phyloP scores from a whole-genome alignment of 352 stramenopile species.

The Pythium oligandrum region DNA sequence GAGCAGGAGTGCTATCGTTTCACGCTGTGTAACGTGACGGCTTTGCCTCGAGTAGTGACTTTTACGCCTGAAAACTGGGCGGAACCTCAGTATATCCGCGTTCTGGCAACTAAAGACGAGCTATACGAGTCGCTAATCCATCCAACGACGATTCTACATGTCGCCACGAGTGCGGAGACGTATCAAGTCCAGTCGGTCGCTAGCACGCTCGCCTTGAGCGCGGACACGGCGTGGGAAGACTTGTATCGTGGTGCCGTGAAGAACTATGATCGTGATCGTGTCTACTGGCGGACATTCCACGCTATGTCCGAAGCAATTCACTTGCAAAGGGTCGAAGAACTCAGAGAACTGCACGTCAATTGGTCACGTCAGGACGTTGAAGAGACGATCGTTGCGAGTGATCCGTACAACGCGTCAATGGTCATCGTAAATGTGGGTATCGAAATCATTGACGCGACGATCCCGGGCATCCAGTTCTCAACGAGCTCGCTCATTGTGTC shows the following conservation, averaged over 20 bases:
- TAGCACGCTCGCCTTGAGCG: slow-evolving; percentile 7
- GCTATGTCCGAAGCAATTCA: too few relatives aligned
- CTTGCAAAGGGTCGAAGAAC: neutral
- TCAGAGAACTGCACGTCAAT: slow-evolving; percentile 25
- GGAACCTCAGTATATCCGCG: slow-evolving; percentile 27
- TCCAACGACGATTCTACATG: slow-evolving; percentile 22
- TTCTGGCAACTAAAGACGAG: slow-evolving; percentile 50
- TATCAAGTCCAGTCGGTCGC: slow-evolving; percentile 31
- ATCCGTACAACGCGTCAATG: slow-evolving; percentile 9
- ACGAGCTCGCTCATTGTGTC: slow-evolving; percentile 55
- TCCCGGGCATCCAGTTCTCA: slow-evolving; percentile 69
- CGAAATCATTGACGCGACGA: slow-evolving; percentile 39
- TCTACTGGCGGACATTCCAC: neutral
- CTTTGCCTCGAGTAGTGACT: slow-evolving; percentile 27
- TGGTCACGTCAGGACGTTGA: slow-evolving; percentile 36
- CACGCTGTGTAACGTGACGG: slow-evolving; percentile 59
- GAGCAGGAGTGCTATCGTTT: slow-evolving; percentile 70
- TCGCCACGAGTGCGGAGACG: slow-evolving; percentile 16
- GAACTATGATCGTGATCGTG: slow-evolving; percentile 5
- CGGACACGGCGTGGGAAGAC: neutral
- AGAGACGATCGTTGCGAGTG: slow-evolving; percentile 12
- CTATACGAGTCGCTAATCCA: slow-evolving; percentile 51
- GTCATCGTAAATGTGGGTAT: slow-evolving; percentile 4
- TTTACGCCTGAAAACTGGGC: slow-evolving; percentile 48
- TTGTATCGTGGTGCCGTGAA: slow-evolving; percentile 27